These are phyloP conservation scores for Chalciporus chontae DNA, from an alignment of 768 basidiomycete genomes.

Conservation along the genomic window DNA sequence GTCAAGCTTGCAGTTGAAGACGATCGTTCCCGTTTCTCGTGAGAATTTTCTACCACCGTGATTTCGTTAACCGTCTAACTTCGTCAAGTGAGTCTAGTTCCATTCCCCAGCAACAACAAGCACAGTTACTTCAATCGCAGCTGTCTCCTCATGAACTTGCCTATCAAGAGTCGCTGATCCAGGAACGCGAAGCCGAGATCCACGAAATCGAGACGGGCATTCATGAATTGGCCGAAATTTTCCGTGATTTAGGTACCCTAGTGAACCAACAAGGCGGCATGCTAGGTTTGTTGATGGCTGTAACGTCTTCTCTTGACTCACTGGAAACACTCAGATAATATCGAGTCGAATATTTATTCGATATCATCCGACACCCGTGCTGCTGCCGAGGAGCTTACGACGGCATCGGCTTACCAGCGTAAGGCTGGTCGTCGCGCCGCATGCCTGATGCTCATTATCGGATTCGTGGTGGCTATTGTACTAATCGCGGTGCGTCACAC, in stretches of 20 bases:
- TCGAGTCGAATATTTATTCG: conserved; percentile 88
- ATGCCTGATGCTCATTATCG: conserved; percentile 85
- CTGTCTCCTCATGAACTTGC: conserved; percentile 90
- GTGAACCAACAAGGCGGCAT: conserved; percentile 93
- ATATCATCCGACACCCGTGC: conserved; percentile 78
- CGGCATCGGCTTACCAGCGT: conserved; percentile 90
- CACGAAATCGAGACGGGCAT: conserved; percentile 96
- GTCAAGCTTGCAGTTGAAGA: conserved; percentile 85
- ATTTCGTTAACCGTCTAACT: neutral
- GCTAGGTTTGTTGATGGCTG: conserved; percentile 63
- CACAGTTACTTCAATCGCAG: conserved; percentile 64
- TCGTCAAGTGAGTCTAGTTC: conserved; percentile 34
- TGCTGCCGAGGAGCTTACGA: conserved; percentile 82
- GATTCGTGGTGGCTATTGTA: conserved; percentile 83
- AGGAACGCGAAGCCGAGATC: conserved; percentile 90
- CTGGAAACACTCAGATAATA: conserved; percentile 64
- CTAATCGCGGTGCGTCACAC: conserved; percentile 76
- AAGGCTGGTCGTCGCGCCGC: conserved; percentile 88
- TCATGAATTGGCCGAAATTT: conserved; percentile 93
- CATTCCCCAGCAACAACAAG: conserved; percentile 61
- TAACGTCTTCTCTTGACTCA: neutral
- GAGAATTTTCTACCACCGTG: neutral
- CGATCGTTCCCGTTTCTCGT: conserved; percentile 40
- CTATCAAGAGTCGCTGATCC: conserved; percentile 83
- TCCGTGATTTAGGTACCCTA: conserved; percentile 91